A percentile compares a stretch with the other conserved stretches of the same genome.
Conservation (phyloP, 495 filamentous ascomycete genomes). For the Jackrogersella multiformis region DNA sequence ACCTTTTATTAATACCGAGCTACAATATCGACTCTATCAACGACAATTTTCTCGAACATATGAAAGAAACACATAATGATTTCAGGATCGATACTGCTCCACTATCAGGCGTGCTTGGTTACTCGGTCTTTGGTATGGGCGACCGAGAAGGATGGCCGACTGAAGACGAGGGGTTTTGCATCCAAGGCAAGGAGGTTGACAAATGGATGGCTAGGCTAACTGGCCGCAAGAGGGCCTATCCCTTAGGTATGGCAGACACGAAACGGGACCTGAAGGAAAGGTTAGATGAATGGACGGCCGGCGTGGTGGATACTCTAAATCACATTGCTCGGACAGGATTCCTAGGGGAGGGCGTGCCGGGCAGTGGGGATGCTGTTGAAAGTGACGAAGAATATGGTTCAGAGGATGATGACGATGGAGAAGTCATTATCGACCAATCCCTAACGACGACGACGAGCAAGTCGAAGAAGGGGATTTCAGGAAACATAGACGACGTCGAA, state of each 20-base stretch:
- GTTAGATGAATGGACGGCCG: constrained; percentile 78
- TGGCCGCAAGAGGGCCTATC: constrained; percentile 78
- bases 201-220: constrained; percentile 96
- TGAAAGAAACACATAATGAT: constrained; percentile 92
- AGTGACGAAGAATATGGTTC: constrained; percentile 77
- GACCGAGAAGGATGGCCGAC: constrained; percentile 91
- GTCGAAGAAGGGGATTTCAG: constrained; percentile 48
- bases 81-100: constrained; percentile 94
- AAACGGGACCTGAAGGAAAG: constrained; percentile 72
- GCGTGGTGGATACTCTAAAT: constrained; percentile 74
- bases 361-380: constrained; percentile 83
- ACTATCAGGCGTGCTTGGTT: constrained; percentile 77
- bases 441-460: constrained; percentile 45
- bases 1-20: constrained; percentile 81
- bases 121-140: constrained; percentile 93
- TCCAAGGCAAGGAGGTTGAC: constrained; percentile 86
- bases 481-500: constrained; percentile 78
- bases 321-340: constrained; percentile 69
- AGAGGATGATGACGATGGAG: constrained; percentile 67
- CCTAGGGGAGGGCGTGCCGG: constrained; percentile 80
- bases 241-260: constrained; percentile 86
- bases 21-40: constrained; percentile 94
- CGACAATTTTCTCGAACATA: constrained; percentile 80
- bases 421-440: constrained; percentile 59
- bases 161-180: constrained; percentile 89